Percentiles rank a stretch among this genome's conserved stretches.
Conservation (phyloP, 2,329 filamentous ascomycete species). For the Fusarium hostae region DNA sequence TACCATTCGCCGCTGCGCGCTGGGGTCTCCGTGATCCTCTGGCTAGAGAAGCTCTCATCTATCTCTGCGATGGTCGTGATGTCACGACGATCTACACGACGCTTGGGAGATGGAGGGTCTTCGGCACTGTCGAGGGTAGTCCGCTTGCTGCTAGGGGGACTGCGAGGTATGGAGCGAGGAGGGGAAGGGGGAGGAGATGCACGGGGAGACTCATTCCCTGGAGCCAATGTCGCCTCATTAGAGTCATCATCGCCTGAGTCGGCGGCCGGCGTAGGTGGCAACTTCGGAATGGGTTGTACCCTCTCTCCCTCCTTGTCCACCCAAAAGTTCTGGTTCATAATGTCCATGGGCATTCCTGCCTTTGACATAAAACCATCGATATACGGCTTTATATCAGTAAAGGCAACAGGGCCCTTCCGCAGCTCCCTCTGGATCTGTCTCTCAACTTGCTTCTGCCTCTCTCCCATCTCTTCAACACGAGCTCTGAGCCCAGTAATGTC, state of each 20-base stretch:
- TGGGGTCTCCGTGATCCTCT: background rate
- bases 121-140: fast-evolving
- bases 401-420: background rate
- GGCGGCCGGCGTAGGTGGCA: background rate
- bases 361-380: background rate
- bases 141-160: background rate
- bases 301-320: background rate
- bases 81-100: background rate
- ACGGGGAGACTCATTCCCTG: too few relatives aligned
- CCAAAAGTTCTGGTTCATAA: too few relatives aligned
- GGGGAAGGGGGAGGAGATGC: too few relatives aligned
- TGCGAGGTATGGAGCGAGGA: fast-evolving
- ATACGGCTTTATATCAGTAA: background rate
- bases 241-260: background rate
- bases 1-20: background rate
- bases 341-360: background rate
- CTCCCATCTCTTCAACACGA: background rate
- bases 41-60: background rate
- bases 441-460: fast-evolving
- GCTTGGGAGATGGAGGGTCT: background rate
- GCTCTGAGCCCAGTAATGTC: background rate
- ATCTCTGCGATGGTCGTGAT: background rate
- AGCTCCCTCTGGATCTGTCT: background rate
- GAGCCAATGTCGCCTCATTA: background rate
- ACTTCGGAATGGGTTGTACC: fast-evolving